Evolutionary conservation across 2,329 filamentous ascomycete genomes (phyloP), one percentile per base, ranked within the genome.

Genomic region (Sporothrix dimorphospora): DNA sequence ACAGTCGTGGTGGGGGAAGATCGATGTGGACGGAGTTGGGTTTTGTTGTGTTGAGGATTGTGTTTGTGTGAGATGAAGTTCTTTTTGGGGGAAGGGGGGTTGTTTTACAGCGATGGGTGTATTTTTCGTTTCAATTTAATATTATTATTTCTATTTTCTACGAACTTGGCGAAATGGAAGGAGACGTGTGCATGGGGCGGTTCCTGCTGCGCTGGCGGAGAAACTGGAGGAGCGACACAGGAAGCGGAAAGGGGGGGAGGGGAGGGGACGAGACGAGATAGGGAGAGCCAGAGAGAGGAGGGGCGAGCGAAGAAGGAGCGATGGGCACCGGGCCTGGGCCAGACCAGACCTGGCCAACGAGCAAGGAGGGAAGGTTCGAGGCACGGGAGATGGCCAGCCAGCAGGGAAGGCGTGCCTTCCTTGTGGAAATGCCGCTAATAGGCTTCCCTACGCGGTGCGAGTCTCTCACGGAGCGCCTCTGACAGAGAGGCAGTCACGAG

Each of bases 361-460:
- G 38, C 38, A n/a, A 45, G 45, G 45, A 63, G 45, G 55, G 71
- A 72, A 72, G 71, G 67, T 72, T 72, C 71, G 71, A 70, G 71
- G 71, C 59, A 45, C 71, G 68, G 49, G 67, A 51, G 59, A 57
- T 42, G 55, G 53, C 19, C 63, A 40, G 65, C 66, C 71, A 72
- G 71, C 51, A 55, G 65, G 55, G 45, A 65, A 24, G 55, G 55
- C 59, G 55, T 21, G 65, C n/a, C 51, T 40, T 21, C 19, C 47
- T 57, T 12, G 42, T 21, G 42, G 42, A 49, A 66, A 66, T 24
- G 63, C 42, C 63, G 63, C 63, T 66, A 47, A 49, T 34, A 47
- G 63, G 63, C 40, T 30, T 49, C 42, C 24, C 49, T 49, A 24
- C 63, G 63, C 63, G 45, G 42, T 66, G 42, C 42, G 63, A 49